Percentiles rank a stretch among this genome's conserved stretches.
phyloP scores from a whole-genome alignment of 768 basidiomycete species.

The Cyclocybe cylindracea region DNA sequence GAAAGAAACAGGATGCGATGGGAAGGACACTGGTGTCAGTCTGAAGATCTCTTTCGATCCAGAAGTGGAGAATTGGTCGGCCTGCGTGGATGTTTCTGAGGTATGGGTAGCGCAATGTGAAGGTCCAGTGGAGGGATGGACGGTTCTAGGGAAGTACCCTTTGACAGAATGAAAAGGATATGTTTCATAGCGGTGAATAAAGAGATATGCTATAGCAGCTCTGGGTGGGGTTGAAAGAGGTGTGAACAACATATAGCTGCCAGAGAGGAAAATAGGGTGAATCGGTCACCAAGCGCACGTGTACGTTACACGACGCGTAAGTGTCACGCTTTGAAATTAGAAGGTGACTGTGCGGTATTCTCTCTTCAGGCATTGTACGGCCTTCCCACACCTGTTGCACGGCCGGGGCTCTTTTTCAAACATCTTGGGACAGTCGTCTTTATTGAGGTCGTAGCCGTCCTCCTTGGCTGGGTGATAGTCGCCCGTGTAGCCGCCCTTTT shows the following conservation, averaged over 20 bases:
- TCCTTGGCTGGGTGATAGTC: conserved; percentile 33
- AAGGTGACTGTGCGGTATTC: conserved; percentile 9
- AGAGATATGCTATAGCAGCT: no score
- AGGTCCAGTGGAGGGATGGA: conserved; percentile 63
- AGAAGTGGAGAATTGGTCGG: conserved; percentile 35
- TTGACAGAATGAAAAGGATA: conserved; percentile 2
- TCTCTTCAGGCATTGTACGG: conserved; percentile 14
- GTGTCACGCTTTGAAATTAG: conserved; percentile 4
- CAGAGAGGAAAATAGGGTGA: neutral
- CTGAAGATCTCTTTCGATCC: conserved; percentile 28
- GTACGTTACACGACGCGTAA: conserved; percentile 6
- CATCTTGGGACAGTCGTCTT: conserved; percentile 19
- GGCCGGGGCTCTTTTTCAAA: conserved; percentile 27
- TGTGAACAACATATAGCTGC: neutral
- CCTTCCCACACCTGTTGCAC: conserved; percentile 33
- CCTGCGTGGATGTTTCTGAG: conserved; percentile 46
- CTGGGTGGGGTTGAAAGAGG: no score
- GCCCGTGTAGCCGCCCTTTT: conserved; percentile 26
- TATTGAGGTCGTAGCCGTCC: conserved; percentile 8
- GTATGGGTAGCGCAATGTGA: conserved; percentile 63
- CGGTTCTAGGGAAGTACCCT: conserved; percentile 37
- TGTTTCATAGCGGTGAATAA: no score
- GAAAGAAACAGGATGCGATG: conserved; percentile 6
- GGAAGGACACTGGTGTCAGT: conserved; percentile 21
- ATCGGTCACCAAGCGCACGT: conserved; percentile 3